Conservation (phyloP, 2,329 filamentous ascomycete genomes). For the Beauveria pseudobassiana region DNA sequence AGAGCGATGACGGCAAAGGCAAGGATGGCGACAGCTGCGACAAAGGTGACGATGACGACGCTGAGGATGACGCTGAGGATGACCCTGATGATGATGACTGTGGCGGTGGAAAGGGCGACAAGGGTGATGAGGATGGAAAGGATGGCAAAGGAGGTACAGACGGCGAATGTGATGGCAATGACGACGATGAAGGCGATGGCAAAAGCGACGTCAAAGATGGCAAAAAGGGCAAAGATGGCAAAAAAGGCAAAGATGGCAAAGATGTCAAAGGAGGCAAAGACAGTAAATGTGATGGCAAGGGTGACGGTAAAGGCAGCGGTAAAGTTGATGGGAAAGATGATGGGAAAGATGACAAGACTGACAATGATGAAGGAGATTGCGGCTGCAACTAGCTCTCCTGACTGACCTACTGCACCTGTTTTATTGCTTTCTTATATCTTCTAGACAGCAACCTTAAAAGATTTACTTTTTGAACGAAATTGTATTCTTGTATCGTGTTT, state of each 20-base stretch:
- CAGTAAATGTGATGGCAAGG: not conserved
- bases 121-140: not conserved
- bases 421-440: not conserved
- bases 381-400: constrained; percentile 5
- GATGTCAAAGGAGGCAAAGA: not conserved
- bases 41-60: not conserved
- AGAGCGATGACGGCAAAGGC: not conserved
- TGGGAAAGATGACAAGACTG: not conserved
- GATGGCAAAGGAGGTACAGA: not conserved
- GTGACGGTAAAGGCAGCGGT: not conserved
- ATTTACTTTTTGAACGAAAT: not conserved
- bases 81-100: not conserved
- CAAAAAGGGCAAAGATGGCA: not conserved
- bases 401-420: not conserved
- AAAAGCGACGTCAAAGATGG: not conserved
- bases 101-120: not conserved
- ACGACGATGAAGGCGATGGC: not conserved
- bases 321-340: not conserved
- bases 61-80: not conserved
- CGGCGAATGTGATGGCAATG: not conserved
- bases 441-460: not conserved
- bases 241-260: not conserved
- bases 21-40: not conserved
- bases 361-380: constrained; percentile 7
- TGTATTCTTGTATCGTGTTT: not conserved